These are phyloP conservation scores for Phalaenopsis aphrodite DNA, from an alignment of 106 monocot genomes.

Conservation along the genomic window DNA sequence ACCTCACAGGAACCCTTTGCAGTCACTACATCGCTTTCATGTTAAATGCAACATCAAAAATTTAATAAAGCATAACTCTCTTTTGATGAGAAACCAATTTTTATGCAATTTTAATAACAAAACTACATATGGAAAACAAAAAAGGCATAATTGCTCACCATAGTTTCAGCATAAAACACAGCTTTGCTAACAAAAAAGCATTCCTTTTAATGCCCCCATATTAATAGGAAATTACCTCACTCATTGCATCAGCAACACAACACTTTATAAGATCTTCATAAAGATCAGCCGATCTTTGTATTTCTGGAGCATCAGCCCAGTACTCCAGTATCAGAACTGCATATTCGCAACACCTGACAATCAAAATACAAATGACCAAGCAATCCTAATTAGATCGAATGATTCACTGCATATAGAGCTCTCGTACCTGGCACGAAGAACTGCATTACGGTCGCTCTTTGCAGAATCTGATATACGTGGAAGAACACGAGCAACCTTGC, in stretches of 20 bases:
- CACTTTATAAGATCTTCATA: slow-evolving; percentile 98
- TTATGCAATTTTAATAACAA: no score
- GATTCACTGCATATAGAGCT: neutral
- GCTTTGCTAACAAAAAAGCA: no score
- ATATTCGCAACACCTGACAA: slow-evolving; percentile 95
- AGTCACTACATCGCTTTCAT: no score
- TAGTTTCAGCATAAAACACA: no score
- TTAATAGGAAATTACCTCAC: slow-evolving; percentile 57
- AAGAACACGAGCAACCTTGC: slow-evolving; percentile 91
- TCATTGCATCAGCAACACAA: slow-evolving; percentile 99
- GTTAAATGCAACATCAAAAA: no score
- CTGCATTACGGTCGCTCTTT: slow-evolving; percentile 83
- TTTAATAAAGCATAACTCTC: no score
- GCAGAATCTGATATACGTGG: slow-evolving; percentile 86
- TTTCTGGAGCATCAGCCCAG: slow-evolving; percentile 99
- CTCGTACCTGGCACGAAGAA: slow-evolving; percentile 92
- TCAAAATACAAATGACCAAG: neutral
- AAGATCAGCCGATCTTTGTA: slow-evolving; percentile 85
- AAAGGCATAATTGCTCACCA: no score
- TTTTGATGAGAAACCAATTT: no score
- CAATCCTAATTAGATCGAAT: neutral
- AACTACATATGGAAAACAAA: no score
- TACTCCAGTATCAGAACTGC: slow-evolving; percentile 90
- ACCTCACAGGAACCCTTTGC: no score
- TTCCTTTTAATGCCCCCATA: no score